Conservation (phyloP, 257 asterid genomes). For the Nicotiana knightiana region DNA sequence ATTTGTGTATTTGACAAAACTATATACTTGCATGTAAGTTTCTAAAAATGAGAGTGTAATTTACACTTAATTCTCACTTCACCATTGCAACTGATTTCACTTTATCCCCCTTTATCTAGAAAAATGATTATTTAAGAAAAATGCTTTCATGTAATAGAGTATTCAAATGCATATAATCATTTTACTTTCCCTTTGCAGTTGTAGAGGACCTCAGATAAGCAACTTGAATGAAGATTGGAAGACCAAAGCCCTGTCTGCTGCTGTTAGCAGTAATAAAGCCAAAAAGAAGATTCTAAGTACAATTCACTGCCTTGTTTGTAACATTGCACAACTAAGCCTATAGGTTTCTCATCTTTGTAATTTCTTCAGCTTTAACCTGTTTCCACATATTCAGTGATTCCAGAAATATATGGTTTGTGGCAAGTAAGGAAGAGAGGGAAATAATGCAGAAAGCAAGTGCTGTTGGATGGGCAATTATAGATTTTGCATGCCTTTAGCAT, state of each 20-base stretch:
- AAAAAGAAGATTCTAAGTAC: not conserved
- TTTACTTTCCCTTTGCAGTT: not conserved
- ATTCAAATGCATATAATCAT: no score
- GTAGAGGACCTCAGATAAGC: not conserved
- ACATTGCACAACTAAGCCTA: not conserved
- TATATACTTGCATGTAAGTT: not conserved
- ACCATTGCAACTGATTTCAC: not conserved
- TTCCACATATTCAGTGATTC: not conserved
- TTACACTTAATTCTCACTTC: not conserved
- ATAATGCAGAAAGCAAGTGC: not conserved
- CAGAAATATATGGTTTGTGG: not conserved
- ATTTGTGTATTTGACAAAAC: not conserved
- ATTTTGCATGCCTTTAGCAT: not conserved
- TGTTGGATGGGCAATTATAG: not conserved
- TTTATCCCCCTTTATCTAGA: not conserved
- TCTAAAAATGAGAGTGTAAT: not conserved
- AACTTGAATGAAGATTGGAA: not conserved
- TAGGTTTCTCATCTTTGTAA: not conserved
- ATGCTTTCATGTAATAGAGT: not conserved
- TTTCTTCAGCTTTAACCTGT: not conserved
- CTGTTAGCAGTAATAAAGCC: not conserved
- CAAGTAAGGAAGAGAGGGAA: not conserved
- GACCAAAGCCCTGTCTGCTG: not conserved
- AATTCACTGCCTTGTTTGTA: not conserved
- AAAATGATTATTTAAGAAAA: not conserved